phyloP scores from a whole-genome alignment of 345 rosid species.

The Lepidium sativum region DNA sequence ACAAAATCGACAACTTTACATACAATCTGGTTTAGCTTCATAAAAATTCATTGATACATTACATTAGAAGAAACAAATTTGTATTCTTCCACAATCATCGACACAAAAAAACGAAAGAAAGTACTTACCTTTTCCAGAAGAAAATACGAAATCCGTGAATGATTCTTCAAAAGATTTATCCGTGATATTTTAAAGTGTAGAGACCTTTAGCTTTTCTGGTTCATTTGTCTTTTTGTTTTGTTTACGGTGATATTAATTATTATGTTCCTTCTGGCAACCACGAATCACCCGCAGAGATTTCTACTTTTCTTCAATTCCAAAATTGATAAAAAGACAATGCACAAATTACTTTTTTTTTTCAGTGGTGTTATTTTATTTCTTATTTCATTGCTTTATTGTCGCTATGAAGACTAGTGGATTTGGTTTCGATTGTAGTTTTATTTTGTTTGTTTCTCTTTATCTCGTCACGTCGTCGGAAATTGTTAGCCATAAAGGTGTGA shows the following conservation, averaged over 20 bases:
- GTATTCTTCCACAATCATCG: not conserved
- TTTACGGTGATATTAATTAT: not conserved
- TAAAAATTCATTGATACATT: not conserved
- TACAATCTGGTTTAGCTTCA: not conserved
- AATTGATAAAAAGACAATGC: not conserved
- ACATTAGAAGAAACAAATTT: not conserved
- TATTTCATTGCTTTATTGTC: not conserved
- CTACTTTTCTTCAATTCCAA: not conserved
- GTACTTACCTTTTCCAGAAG: conserved; percentile 7
- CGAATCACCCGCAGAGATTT: not conserved
- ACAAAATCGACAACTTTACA: conserved; percentile 3
- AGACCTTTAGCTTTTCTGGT: conserved; percentile 1
- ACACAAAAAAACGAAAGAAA: not conserved
- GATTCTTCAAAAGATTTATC: not conserved
- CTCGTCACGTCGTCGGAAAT: not conserved
- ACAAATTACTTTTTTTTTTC: not conserved
- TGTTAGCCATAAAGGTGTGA: not conserved
- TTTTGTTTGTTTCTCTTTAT: not conserved
- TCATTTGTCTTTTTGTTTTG: not conserved
- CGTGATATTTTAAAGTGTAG: not conserved
- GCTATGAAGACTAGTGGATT: not conserved
- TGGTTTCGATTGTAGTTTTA: not conserved
- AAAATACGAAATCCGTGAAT: conserved; percentile 11
- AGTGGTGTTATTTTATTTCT: not conserved
- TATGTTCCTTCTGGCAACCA: conserved; percentile 2